Evolutionary conservation across 352 stramenopile species (phyloP).

Genomic region (Globisporangium emineosum): DNA sequence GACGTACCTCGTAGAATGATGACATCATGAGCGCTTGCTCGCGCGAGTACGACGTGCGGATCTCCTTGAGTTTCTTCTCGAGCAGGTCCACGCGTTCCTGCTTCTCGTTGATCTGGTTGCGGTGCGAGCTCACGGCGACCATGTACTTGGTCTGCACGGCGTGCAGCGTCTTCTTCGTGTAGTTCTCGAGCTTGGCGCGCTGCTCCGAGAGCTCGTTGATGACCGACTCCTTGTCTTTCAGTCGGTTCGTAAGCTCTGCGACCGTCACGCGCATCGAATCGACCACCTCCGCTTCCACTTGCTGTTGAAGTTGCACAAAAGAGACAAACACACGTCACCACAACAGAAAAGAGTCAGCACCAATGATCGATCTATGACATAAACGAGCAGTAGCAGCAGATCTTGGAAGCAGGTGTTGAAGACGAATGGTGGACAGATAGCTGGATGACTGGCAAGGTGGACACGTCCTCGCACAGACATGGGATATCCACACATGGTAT

Average conservation of each 20-base stretch:
- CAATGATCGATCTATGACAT: neutral
- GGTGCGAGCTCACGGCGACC: constrained; percentile 84
- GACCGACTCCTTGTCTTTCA: constrained; percentile 88
- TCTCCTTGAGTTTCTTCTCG: constrained; percentile 86
- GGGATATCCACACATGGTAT: neutral
- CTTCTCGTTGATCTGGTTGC: constrained; percentile 87
- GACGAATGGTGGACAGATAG: neutral
- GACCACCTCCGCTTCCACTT: constrained; percentile 57
- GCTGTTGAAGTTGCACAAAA: constrained; percentile 21
- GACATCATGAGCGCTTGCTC: constrained; percentile 89
- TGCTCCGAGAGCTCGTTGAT: constrained; percentile 88
- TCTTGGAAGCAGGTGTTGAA: constrained; percentile 4
- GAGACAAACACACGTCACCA: neutral
- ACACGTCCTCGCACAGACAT: neutral
- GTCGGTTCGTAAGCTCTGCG: constrained; percentile 68
- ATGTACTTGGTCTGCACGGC: constrained; percentile 91
- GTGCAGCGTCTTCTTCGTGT: constrained; percentile 89
- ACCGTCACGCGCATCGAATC: constrained; percentile 82
- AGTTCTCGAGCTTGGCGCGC: constrained; percentile 86
- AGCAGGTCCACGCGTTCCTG: constrained; percentile 81
- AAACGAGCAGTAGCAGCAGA: constrained; percentile 3
- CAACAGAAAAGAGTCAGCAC: neutral
- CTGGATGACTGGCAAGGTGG: neutral
- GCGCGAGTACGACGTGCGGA: constrained; percentile 71
- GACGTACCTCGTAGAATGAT: constrained; percentile 80